Base-by-base conservation (phyloP, 768 basidiomycete genomes). In the Amanita polypyramis region DNA sequence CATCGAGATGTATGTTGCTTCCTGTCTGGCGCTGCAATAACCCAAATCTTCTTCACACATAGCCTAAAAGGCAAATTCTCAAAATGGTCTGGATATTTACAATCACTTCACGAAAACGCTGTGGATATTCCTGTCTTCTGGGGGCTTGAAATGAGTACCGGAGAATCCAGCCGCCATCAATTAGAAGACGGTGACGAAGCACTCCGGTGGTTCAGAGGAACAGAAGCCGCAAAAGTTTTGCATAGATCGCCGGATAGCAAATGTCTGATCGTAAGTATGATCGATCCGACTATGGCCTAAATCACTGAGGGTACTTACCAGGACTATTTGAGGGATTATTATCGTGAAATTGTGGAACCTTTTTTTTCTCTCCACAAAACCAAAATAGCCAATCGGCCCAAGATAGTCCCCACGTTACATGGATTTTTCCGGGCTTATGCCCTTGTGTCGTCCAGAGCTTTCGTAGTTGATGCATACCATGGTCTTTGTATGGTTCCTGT, bases 401-500 rank as follows among this genome's bases (percentile, higher is more conserved):
- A 40, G 27, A 43, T 40, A 40, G 38, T 17, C 32, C 62, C 66
- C 29, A 61, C 59, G 4, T 42, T 73, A 49, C 49, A 52, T 36
- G 72, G 68, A 0, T 83, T 82, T 58, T 62, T 69, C 44, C 66
- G 71, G 43, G 77, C 82, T 8, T 76, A 69, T 58, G 66, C 69
- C 1, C 72, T 92, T 29, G 85, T 94, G 43, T 85, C 82, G 2
- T 85, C 88, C 3, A 73, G 91, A 33, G 83, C 88, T 2, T 94
- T 94, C 64, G 68, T 87, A 51, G 77, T 91, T 51, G 91, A 94
- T 62, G 72, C 76, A 5, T 92, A 79, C 58, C 88, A 90, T 59
- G 79, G 79, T 5, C 66, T 93, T 14, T 75, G 84, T 1, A 84
- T 95, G 75, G 85, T 90, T 15, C 89, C 91, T 3, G 75, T 91